phyloP scores from a whole-genome alignment of 2,329 filamentous ascomycete genomes.

The Aspergillus aculeatinus region DNA sequence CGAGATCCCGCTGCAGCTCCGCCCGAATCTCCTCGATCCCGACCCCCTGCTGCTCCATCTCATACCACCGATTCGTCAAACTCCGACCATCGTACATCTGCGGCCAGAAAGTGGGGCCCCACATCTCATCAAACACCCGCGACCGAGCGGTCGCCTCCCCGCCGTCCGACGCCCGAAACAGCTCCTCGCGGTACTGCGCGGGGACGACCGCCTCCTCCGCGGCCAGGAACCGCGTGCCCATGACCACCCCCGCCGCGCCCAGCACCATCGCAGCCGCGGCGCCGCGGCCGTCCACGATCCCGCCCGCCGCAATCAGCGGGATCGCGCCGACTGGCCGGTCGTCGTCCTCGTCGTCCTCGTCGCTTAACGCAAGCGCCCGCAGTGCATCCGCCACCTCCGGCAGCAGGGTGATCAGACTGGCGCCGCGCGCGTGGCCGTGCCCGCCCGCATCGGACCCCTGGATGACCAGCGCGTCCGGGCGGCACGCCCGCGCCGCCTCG shows the following conservation, averaged over 20 bases:
- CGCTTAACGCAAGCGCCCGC: slow-evolving; percentile 1
- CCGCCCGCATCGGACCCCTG: slow-evolving; percentile 20
- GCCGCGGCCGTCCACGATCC: slow-evolving; percentile 51
- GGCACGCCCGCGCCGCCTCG: slow-evolving; percentile 10
- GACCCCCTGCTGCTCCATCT: slow-evolving; percentile 1
- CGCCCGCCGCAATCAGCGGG: slow-evolving; percentile 50
- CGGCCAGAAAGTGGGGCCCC: slow-evolving; percentile 14
- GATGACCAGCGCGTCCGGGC: slow-evolving; percentile 17
- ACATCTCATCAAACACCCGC: slow-evolving; percentile 18
- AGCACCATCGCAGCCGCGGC: slow-evolving; percentile 49
- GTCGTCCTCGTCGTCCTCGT: not conserved
- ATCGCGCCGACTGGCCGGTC: slow-evolving; percentile 24
- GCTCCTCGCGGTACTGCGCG: slow-evolving; percentile 48
- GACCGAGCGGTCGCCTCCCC: slow-evolving; percentile 24
- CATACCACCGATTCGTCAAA: slow-evolving; percentile 13
- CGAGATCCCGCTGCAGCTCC: slow-evolving; percentile 2
- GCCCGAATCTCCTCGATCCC: slow-evolving; percentile 7
- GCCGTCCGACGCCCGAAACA: slow-evolving; percentile 51
- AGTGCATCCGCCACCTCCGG: slow-evolving; percentile 5
- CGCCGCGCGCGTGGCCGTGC: slow-evolving; percentile 12
- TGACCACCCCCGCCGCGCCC: slow-evolving; percentile 53
- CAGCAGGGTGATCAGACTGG: slow-evolving; percentile 13
- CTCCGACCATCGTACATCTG: slow-evolving; percentile 16
- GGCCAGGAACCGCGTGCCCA: slow-evolving; percentile 63
- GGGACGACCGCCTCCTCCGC: slow-evolving; percentile 48